Percentiles rank a stretch among this genome's conserved stretches.
phyloP scores from a whole-genome alignment of 805 yeast species.

The Candida ficus region DNA sequence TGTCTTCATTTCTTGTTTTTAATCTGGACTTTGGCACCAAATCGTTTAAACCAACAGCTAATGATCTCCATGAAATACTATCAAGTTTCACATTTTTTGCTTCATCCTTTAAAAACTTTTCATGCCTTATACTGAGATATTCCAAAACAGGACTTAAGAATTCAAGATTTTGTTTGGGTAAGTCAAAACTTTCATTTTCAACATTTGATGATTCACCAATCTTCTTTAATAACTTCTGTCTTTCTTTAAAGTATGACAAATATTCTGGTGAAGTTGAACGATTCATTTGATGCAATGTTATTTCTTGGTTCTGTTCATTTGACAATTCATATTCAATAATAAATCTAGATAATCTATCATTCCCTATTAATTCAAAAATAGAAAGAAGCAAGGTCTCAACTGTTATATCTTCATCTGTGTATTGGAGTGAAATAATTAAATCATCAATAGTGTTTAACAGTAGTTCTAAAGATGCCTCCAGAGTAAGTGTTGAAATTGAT shows the following conservation, averaged over 20 bases:
- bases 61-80: constrained; percentile 26
- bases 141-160: constrained; percentile 17
- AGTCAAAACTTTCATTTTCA: not conserved
- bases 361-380: constrained; percentile 45
- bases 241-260: constrained; percentile 11
- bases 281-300: constrained; percentile 17
- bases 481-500: constrained; percentile 10
- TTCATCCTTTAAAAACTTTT: constrained; percentile 12
- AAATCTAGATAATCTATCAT: constrained; percentile 45
- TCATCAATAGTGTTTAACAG: constrained; percentile 45
- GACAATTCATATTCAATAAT: constrained; percentile 55
- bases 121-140: constrained; percentile 5
- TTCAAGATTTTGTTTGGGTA: constrained; percentile 1
- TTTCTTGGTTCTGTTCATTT: constrained; percentile 40
- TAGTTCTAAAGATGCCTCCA: constrained; percentile 9
- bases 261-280: constrained; percentile 15
- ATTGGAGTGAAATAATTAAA: constrained; percentile 56
- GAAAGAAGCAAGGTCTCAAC: constrained; percentile 46
- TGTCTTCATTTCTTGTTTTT: constrained; percentile 39
- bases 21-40: constrained; percentile 31
- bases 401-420: constrained; percentile 61
- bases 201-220: not conserved
- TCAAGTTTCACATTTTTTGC: constrained; percentile 10
- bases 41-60: constrained; percentile 22
- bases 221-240: constrained; percentile 7